Evolutionary conservation across 345 rosid species (phyloP).

Genomic region (Arabidopsis suecica): DNA sequence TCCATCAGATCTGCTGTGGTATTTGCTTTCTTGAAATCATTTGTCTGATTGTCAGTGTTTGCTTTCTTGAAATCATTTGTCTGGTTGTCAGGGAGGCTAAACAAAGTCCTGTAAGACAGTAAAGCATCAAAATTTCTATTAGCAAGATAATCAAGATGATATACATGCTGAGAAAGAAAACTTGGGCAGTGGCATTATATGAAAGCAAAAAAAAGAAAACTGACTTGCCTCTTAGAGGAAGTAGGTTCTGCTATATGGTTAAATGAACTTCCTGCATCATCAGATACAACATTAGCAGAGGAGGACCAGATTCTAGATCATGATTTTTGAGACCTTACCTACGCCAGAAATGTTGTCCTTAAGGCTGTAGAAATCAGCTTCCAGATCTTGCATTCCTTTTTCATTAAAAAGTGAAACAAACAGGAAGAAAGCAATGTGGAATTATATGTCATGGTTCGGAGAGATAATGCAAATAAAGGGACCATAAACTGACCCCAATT

Average conservation of each 20-base stretch:
- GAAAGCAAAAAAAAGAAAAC: slow-evolving; percentile 20
- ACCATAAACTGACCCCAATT: slow-evolving; percentile 30
- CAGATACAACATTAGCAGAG: slow-evolving; percentile 33
- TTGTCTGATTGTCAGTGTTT: slow-evolving; percentile 37
- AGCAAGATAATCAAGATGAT: slow-evolving; percentile 10
- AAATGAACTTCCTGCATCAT: slow-evolving; percentile 54
- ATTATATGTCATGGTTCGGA: slow-evolving; percentile 17
- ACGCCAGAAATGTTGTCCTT: slow-evolving; percentile 42
- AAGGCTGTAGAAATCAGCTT: slow-evolving; percentile 26
- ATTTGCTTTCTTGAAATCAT: slow-evolving; percentile 38
- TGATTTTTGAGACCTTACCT: slow-evolving; percentile 47
- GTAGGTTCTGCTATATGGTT: slow-evolving; percentile 46
- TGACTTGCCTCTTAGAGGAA: slow-evolving; percentile 58
- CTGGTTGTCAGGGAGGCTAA: slow-evolving; percentile 40
- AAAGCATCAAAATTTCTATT: slow-evolving; percentile 29
- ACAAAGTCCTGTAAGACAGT: slow-evolving; percentile 36
- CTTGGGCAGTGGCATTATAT: slow-evolving; percentile 9
- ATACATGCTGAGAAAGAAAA: slow-evolving; percentile 30
- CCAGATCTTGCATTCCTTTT: slow-evolving; percentile 30
- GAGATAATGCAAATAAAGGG: slow-evolving; percentile 6
- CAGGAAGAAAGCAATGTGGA: not conserved
- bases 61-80: slow-evolving; percentile 36
- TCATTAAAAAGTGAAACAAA: slow-evolving; percentile 34
- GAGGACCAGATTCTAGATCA: slow-evolving; percentile 31
- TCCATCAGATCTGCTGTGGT: slow-evolving; percentile 42